A percentile compares a stretch with the other conserved stretches of the same genome.
These are phyloP conservation scores for Cucurbita moschata DNA, from an alignment of 306 rosid species.

Conservation along the genomic window DNA sequence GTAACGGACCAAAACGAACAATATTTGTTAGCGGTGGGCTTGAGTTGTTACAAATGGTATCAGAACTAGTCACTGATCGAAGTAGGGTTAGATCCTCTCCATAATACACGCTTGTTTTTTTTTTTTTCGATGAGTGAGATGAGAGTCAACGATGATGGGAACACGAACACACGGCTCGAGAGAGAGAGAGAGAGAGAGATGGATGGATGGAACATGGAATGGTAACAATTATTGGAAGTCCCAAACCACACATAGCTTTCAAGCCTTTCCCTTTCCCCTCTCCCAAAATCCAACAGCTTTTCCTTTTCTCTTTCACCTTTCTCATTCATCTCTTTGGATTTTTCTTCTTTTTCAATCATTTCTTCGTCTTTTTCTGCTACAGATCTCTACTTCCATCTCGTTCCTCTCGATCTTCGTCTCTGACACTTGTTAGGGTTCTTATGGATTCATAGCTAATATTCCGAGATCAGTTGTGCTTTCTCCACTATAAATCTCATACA, in stretches of 20 bases:
- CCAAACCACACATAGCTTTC: not conserved
- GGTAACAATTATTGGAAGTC: not conserved
- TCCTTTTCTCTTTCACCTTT: not conserved
- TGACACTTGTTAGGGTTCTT: too few species aligned
- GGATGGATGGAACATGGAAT: not conserved
- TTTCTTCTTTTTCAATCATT: not conserved
- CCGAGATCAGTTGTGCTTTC: too few species aligned
- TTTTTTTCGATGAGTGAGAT: too few species aligned
- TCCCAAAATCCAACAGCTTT: not conserved
- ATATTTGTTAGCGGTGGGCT: too few species aligned
- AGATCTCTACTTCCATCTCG: not conserved
- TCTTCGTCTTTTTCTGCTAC: not conserved
- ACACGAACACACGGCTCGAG: not conserved
- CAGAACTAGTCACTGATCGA: too few species aligned
- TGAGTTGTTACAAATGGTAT: too few species aligned
- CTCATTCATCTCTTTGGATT: not conserved
- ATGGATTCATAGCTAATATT: too few species aligned
- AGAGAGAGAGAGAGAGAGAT: not conserved
- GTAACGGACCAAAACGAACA: too few species aligned
- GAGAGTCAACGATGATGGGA: not conserved
- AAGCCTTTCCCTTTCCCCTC: not conserved
- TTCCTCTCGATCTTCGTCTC: not conserved
- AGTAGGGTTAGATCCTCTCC: too few species aligned
- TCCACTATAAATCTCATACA: too few species aligned
- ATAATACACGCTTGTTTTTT: too few species aligned